A percentile compares a stretch with the other conserved stretches of the same genome.
phyloP scores from a whole-genome alignment of 106 monocot species.

The Acorus calamus region DNA sequence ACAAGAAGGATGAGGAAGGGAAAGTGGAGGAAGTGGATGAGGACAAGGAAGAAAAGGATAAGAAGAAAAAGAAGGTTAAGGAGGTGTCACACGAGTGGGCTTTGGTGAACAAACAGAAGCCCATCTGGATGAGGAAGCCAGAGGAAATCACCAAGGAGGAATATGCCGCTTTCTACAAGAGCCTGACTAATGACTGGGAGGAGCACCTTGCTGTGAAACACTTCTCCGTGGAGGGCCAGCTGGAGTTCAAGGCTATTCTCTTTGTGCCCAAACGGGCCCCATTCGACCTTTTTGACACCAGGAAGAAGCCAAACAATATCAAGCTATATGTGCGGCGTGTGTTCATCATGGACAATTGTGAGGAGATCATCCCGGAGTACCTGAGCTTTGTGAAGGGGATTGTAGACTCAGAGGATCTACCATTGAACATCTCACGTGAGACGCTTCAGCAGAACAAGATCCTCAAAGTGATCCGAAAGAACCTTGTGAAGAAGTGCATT shows the following conservation, averaged over 20 bases:
- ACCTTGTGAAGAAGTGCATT: constrained; percentile 29
- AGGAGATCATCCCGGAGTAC: constrained; percentile 27
- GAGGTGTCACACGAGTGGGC: constrained; percentile 15
- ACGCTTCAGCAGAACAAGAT: constrained; percentile 30
- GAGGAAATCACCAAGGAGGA: constrained; percentile 25
- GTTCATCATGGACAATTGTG: constrained; percentile 32
- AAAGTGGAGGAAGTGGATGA: constrained; percentile 18
- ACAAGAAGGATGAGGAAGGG: constrained; percentile 12
- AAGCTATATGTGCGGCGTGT: constrained; percentile 28
- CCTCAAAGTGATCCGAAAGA: constrained; percentile 32
- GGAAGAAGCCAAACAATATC: constrained; percentile 25
- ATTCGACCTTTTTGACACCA: constrained; percentile 21
- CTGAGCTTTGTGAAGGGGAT: constrained; percentile 30
- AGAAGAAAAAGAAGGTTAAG: constrained; percentile 21
- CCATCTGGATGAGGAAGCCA: constrained; percentile 21
- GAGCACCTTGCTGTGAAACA: constrained; percentile 21
- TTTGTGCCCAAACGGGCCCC: constrained; percentile 22
- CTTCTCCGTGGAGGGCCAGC: constrained; percentile 25
- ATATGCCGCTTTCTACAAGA: constrained; percentile 24
- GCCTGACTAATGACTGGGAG: constrained; percentile 27
- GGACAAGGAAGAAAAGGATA: constrained; percentile 20
- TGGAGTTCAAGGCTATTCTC: constrained; percentile 25
- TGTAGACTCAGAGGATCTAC: constrained; percentile 31
- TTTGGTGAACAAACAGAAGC: constrained; percentile 15
- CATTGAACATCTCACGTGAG: constrained; percentile 26